These are phyloP conservation scores for Xylaria grammica DNA, from an alignment of 495 filamentous ascomycete species.

Conservation along the genomic window DNA sequence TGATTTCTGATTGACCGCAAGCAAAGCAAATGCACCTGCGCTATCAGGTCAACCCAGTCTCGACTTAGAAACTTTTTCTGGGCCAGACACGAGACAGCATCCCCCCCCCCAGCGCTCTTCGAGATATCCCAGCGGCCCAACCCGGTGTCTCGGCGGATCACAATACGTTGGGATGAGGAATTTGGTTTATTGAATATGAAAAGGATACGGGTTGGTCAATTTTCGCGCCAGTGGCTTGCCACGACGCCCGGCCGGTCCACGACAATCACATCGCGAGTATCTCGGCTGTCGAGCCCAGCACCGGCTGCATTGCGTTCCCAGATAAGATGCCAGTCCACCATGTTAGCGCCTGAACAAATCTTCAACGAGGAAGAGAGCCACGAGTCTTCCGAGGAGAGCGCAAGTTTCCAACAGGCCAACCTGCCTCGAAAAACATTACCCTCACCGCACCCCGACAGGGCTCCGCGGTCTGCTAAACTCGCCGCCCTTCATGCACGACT, in stretches of 20 bases:
- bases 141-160: constrained; percentile 31
- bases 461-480: constrained; percentile 84
- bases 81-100: constrained; percentile 33
- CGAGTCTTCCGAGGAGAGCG: constrained; percentile 5
- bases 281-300: constrained; percentile 32
- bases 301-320: constrained; percentile 30
- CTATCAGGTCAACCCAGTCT: constrained; percentile 24
- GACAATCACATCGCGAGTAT: constrained; percentile 30
- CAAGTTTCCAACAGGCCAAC: neutral
- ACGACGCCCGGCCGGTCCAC: constrained; percentile 26
- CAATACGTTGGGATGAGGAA: constrained; percentile 33
- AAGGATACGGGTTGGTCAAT: constrained; percentile 71
- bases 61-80: constrained; percentile 41
- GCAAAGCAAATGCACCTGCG: neutral
- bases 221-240: constrained; percentile 72
- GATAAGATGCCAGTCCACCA: constrained; percentile 40
- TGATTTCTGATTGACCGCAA: neutral
- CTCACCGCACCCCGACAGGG: constrained; percentile 71
- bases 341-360: constrained; percentile 22
- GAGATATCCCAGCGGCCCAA: constrained; percentile 32
- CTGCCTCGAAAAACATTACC: constrained; percentile 42
- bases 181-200: constrained; percentile 35
- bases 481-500: constrained; percentile 92
- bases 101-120: constrained; percentile 29
- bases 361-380: constrained; percentile 28